Base-by-base conservation (phyloP, 768 basidiomycete species). In the Macrocybe gigantea region DNA sequence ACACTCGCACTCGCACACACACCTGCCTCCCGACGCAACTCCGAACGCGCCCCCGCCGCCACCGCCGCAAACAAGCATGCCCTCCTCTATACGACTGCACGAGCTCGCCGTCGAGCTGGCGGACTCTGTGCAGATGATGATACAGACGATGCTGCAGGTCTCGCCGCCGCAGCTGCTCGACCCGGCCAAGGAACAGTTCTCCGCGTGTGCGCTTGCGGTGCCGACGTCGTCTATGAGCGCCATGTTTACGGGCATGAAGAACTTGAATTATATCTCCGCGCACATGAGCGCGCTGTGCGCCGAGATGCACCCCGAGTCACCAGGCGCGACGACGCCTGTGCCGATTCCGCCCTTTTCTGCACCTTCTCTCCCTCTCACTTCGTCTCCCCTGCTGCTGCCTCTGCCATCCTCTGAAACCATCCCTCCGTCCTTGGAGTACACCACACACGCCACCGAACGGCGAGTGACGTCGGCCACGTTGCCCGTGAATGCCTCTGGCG, bases 101-200 rank as follows among this genome's bases (percentile, higher is more conserved):
- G 85, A 88, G 50, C 70, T 94, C 47, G 90, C 92, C 0, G 67
- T 87, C 30, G 93, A 97, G 64, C 74, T 96, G 10, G 92, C 94
- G 9, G 94, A 96, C 64, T 85, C 86, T 8, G 80, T 93, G 9
- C 93, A 96, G 68, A 80, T 87, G 70, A 81, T 90, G 49, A 85
- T 95, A 35, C 92, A 96, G 62, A 94, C 90, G 1, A 78, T 97
- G 55, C 77, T 96, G 2, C 92, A 94, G 58, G 74, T 96, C 53
- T 89, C 89, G 0, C 93, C 93, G 3, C 80, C 87, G 0, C 94
- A 97, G 64, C 70, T 96, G 13, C 76, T 96, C 40, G 93, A 96
- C 61, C 82, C 88, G n/a, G 84, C 87, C 2, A 94, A 89, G 64
- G 93, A 97, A 60, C 93, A 93, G 61, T 88, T 93, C 59, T 87